Percentiles rank a stretch among this genome's conserved stretches.
These are phyloP conservation scores for Haberlea rhodopensis DNA, from an alignment of 257 asterid species.

Conservation along the genomic window DNA sequence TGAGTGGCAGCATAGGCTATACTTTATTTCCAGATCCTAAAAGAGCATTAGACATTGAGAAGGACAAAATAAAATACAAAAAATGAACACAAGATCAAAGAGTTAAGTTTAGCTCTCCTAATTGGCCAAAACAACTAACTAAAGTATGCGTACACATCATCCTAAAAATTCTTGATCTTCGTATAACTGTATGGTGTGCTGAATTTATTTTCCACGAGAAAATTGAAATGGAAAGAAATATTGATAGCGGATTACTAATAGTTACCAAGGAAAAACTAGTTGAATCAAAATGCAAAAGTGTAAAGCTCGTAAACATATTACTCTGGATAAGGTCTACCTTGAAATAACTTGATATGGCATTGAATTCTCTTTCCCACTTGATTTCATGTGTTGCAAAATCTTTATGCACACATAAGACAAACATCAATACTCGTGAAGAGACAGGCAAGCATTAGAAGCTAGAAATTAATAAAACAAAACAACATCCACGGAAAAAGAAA, in stretches of 20 bases:
- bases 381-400: constrained; percentile 98
- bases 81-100: too few species aligned
- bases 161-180: too few species aligned
- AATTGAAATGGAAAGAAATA: too few species aligned
- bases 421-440: constrained; percentile 5
- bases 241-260: neutral
- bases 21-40: neutral
- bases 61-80: too few species aligned
- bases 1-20: neutral
- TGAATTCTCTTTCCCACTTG: constrained; percentile 96
- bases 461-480: constrained; percentile 1
- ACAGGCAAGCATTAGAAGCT: constrained; percentile 17
- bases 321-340: constrained; percentile 46
- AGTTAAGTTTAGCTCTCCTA: too few species aligned
- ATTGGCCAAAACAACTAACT: too few species aligned
- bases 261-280: constrained; percentile 20
- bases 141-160: too few species aligned
- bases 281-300: constrained; percentile 18
- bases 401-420: constrained; percentile 30
- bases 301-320: constrained; percentile 15
- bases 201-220: too few species aligned
- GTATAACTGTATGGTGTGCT: too few species aligned
- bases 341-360: constrained; percentile 99
- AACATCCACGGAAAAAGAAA: constrained; percentile 12
- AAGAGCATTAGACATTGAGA: too few species aligned